Evolutionary conservation across 352 stramenopile genomes (phyloP).

Genomic region (Globisporangium carolinianum): DNA sequence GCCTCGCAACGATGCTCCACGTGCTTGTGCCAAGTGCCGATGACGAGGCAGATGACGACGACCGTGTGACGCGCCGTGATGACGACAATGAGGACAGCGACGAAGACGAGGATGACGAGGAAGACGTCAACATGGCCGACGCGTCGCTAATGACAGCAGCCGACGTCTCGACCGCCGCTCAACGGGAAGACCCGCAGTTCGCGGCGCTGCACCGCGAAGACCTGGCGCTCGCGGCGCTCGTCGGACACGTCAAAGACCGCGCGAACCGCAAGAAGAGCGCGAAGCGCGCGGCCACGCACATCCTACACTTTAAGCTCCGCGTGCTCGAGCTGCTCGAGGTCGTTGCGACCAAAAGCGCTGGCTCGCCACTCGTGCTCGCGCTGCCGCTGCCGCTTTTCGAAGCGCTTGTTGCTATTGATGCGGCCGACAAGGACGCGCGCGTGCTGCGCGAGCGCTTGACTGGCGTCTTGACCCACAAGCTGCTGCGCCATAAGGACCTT

Average conservation of each 20-base stretch:
- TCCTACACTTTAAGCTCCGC: constrained; percentile 82
- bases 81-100: constrained; percentile 19
- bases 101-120: constrained; percentile 33
- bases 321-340: constrained; percentile 75
- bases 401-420: constrained; percentile 42
- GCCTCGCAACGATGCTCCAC: constrained; percentile 65
- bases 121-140: constrained; percentile 42
- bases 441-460: constrained; percentile 72
- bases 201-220: constrained; percentile 70
- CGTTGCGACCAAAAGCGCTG: constrained; percentile 35
- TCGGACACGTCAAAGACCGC: constrained; percentile 67
- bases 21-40: constrained; percentile 43
- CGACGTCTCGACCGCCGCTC: constrained; percentile 52
- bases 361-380: constrained; percentile 28
- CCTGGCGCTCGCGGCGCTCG: constrained; percentile 69
- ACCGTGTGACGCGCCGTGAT: constrained; percentile 15
- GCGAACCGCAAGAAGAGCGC: constrained; percentile 72
- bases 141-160: constrained; percentile 44
- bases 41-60: constrained; percentile 19
- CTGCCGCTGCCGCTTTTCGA: constrained; percentile 63
- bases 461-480: constrained; percentile 58
- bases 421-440: constrained; percentile 51
- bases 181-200: constrained; percentile 56
- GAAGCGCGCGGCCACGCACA: constrained; percentile 56
- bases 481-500: constrained; percentile 55